Percentiles rank a stretch among this genome's conserved stretches.
phyloP scores from a whole-genome alignment of 495 filamentous ascomycete genomes.

The Immersiella caudata region DNA sequence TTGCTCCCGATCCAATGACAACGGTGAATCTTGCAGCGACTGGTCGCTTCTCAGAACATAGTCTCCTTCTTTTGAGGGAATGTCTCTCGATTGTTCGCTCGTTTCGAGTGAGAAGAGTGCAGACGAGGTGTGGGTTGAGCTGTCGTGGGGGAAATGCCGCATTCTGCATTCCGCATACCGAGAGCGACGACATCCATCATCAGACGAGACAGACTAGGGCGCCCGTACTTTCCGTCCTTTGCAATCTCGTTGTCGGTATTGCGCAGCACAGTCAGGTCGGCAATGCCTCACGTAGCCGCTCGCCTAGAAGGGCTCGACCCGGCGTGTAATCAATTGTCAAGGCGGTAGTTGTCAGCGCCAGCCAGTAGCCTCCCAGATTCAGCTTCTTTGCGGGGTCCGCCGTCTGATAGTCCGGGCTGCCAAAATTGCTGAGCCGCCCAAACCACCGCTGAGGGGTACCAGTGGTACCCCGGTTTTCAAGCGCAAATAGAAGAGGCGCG shows the following conservation, averaged over 20 bases:
- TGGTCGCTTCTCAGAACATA: slow-evolving; percentile 30
- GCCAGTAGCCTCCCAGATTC: slow-evolving; percentile 7
- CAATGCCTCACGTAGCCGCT: slow-evolving; percentile 15
- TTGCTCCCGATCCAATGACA: slow-evolving; percentile 29
- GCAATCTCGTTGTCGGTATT: slow-evolving; percentile 1
- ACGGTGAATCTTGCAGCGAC: slow-evolving; percentile 21
- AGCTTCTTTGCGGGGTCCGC: background rate
- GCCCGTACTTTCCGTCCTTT: background rate
- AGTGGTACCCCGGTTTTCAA: slow-evolving; percentile 8
- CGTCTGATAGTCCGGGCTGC: slow-evolving; percentile 19
- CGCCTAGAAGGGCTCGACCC: slow-evolving; percentile 1
- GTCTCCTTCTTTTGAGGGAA: slow-evolving; percentile 18
- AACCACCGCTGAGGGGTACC: slow-evolving; percentile 19
- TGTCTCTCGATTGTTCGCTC: slow-evolving; percentile 24
- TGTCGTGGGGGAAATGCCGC: slow-evolving; percentile 26
- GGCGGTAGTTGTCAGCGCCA: slow-evolving; percentile 9
- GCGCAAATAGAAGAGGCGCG: background rate
- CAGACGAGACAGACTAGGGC: background rate
- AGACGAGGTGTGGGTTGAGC: slow-evolving; percentile 7
- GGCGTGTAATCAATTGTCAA: slow-evolving; percentile 6
- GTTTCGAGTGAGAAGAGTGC: slow-evolving; percentile 6
- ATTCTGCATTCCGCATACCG: background rate
- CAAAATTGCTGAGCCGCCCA: slow-evolving; percentile 32
- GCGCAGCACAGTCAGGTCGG: background rate
- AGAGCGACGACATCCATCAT: background rate